phyloP scores from a whole-genome alignment of 1,284 basidiomycete genomes.

The Sporisorium graminicola region DNA sequence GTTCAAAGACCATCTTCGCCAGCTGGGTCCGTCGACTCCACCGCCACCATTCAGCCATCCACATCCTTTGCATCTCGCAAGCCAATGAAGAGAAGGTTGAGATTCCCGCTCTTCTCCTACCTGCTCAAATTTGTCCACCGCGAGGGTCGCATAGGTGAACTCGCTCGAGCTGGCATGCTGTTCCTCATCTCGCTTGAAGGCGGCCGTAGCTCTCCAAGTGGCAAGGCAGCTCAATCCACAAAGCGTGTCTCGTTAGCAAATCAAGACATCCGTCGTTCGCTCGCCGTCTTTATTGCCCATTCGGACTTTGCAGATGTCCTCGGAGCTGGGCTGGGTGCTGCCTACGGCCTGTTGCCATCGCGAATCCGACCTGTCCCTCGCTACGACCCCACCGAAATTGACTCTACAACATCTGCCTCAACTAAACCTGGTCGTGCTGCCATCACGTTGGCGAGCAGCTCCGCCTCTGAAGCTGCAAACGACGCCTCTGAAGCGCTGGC shows the following conservation, averaged over 20 bases:
- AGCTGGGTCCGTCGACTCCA: constrained; percentile 42
- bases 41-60: constrained; percentile 44
- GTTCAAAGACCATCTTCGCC: constrained; percentile 35
- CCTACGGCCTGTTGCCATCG: constrained; percentile 86
- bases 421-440: constrained; percentile 6
- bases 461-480: constrained; percentile 10
- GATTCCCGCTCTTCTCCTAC: constrained; percentile 80
- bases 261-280: constrained; percentile 72
- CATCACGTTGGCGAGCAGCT: constrained; percentile 46
- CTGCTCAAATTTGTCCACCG: constrained; percentile 94
- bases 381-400: constrained; percentile 39
- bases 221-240: constrained; percentile 6
- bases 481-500: constrained; percentile 23
- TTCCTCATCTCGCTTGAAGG: constrained; percentile 86
- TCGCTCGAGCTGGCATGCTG: constrained; percentile 88
- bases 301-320: constrained; percentile 97
- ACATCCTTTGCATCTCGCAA: constrained; percentile 19
- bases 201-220: neutral
- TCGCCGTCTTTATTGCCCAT: constrained; percentile 93
- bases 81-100: constrained; percentile 28
- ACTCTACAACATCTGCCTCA: neutral
- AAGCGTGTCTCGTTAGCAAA: constrained; percentile 30
- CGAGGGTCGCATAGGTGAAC: constrained; percentile 92
- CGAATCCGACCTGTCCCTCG: constrained; percentile 29
- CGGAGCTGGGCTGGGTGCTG: constrained; percentile 90